Conservation (phyloP, 2,329 filamentous ascomycete species). For the Colletotrichum higginsianum region DNA sequence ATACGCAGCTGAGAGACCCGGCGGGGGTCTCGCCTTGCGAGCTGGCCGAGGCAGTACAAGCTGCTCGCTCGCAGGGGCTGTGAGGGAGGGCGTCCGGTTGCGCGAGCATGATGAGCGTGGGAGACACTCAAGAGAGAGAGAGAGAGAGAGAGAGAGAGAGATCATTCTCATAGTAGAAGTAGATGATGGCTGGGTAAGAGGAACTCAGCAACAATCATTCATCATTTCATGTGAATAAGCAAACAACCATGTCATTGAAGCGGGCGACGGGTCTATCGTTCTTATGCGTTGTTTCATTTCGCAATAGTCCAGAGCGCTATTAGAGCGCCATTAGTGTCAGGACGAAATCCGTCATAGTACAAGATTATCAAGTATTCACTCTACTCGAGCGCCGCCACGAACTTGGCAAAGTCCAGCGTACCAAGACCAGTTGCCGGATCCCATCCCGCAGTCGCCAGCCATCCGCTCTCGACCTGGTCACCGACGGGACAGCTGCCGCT, state of each 20-base stretch:
- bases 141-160: too few species aligned
- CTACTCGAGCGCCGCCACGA: conserved; percentile 1
- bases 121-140: too few species aligned
- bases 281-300: too few species aligned
- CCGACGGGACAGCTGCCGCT: conserved; percentile 9
- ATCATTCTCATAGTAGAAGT: too few species aligned
- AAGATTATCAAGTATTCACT: neutral
- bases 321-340: neutral
- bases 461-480: conserved; percentile 14
- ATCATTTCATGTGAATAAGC: too few species aligned
- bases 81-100: neutral
- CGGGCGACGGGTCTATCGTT: too few species aligned
- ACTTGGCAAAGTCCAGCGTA: conserved; percentile 23
- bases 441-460: conserved; percentile 19
- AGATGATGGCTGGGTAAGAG: too few species aligned
- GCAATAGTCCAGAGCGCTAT: too few species aligned
- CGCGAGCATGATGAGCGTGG: neutral
- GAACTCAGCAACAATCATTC: too few species aligned
- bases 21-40: conserved; percentile 41
- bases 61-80: conserved; percentile 17
- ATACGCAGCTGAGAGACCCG: conserved; percentile 45
- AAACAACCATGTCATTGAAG: too few species aligned
- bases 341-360: neutral
- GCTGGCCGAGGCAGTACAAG: conserved; percentile 44
- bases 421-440: conserved; percentile 26